These are phyloP conservation scores for Sporopachydermia quercuum DNA, from an alignment of 805 yeast species.

Conservation along the genomic window DNA sequence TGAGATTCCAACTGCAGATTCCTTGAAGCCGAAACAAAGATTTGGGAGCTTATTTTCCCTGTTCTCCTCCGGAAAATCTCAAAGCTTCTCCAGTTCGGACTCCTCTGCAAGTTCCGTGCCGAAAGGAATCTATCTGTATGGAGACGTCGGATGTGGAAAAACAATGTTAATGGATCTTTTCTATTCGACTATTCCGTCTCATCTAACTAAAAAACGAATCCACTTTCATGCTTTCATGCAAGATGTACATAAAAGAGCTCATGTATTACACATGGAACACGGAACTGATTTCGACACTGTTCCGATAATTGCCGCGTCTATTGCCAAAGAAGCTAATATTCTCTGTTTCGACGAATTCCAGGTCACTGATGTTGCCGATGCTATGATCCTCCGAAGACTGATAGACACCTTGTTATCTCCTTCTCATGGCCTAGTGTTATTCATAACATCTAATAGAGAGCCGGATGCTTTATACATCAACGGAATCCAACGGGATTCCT, in stretches of 20 bases:
- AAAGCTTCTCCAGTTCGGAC: conserved; percentile 4
- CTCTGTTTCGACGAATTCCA: conserved; percentile 95
- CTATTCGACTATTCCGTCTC: conserved; percentile 66
- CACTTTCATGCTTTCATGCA: conserved; percentile 99
- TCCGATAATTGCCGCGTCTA: conserved; percentile 70
- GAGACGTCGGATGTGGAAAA: conserved; percentile 97
- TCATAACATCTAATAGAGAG: conserved; percentile 90
- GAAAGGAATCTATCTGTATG: conserved; percentile 80
- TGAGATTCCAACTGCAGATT: conserved; percentile 33
- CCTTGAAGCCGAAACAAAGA: conserved; percentile 36
- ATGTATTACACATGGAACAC: conserved; percentile 51
- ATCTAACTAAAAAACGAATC: conserved; percentile 62
- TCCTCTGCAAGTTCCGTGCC: conserved; percentile 27
- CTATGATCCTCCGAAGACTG: conserved; percentile 80
- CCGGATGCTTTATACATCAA: conserved; percentile 89
- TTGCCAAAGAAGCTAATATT: conserved; percentile 61
- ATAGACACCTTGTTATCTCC: conserved; percentile 50
- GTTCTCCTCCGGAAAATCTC: conserved; percentile 4
- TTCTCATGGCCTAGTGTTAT: conserved; percentile 70
- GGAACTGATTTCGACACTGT: conserved; percentile 70
- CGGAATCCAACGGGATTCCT: conserved; percentile 86
- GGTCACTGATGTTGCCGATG: conserved; percentile 97
- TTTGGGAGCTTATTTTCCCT: conserved; percentile 18
- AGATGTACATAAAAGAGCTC: conserved; percentile 73
- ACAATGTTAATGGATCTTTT: conserved; percentile 97